Evolutionary conservation across 2,329 filamentous ascomycete genomes (phyloP).

Genomic region (Ophiocordyceps camponoti-saundersi): DNA sequence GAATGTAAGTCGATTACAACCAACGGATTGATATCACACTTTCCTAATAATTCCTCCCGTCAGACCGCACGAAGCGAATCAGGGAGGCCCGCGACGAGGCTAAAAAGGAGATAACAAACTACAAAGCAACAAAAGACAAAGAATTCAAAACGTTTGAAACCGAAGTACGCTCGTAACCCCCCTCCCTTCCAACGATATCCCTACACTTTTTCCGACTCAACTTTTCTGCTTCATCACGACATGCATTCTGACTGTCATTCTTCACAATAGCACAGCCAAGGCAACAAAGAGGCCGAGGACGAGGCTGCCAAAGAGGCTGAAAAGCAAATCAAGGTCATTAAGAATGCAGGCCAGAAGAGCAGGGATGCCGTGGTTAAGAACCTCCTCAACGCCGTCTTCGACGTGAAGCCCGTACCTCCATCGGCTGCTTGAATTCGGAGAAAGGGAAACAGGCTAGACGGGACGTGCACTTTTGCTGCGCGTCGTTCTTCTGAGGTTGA

Average conservation of each 20-base stretch:
- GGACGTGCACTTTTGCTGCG: not conserved
- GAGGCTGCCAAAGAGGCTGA: slow-evolving; percentile 1
- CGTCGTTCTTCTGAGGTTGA: not conserved
- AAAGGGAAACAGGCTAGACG: no score
- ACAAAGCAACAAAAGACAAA: slow-evolving; percentile 74
- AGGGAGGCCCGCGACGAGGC: slow-evolving; percentile 93
- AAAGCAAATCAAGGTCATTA: slow-evolving; percentile 62
- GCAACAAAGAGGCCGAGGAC: slow-evolving; percentile 64
- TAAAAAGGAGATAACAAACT: slow-evolving; percentile 93
- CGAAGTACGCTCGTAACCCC: slow-evolving; percentile 23
- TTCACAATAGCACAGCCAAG: slow-evolving; percentile 60
- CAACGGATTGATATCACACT: not conserved
- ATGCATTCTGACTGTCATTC: not conserved
- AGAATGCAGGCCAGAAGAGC: slow-evolving; percentile 60
- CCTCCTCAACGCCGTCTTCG: slow-evolving; percentile 68
- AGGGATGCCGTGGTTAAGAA: slow-evolving; percentile 69
- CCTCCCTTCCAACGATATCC: no score
- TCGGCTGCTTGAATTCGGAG: slow-evolving; percentile 8
- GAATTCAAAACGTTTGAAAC: slow-evolving; percentile 93
- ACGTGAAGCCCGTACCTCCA: slow-evolving; percentile 54
- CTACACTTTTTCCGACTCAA: not conserved
- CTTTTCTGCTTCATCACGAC: not conserved
- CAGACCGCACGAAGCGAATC: slow-evolving; percentile 77
- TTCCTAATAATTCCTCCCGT: not conserved
- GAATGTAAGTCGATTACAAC: slow-evolving; percentile 51